Base-by-base conservation (phyloP, 257 asterid species). In the Cruciata laevipes region DNA sequence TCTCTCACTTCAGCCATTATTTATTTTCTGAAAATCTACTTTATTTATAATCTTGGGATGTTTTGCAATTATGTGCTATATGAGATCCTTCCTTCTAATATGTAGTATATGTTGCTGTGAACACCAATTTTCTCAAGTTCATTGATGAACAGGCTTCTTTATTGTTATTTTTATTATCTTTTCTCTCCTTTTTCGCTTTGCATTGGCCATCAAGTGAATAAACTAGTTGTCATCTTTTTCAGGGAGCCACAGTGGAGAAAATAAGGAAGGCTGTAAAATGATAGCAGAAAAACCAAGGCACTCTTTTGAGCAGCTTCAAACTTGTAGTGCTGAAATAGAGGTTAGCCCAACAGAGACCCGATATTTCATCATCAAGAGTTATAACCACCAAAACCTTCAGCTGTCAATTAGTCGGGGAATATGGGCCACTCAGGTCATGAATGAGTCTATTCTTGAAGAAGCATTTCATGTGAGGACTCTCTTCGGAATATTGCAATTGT, bases 371-470 rank as follows among this genome's bases (percentile, higher is more conserved):
- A 92, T 92, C 85, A 92, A 92, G 87, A 89, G 98, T 83, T 82
- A 89, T 89, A 87, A 81, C 82, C 95, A 88, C 77, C 84, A 89
- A 85, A 92, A 92, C 77, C 72, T 92, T 75, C 87, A 89, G 73
- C 64, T 88, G 79, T 92, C 97, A 69, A 68, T 87, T 76, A 79
- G 83, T 78, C 84, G 82, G 80, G 98, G 95, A 69, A 80, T 92
- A 78, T 92, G 98, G 98, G 98, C 98, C 27, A 89, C 98, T 76
- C 98, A 92, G 85, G 89, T 85, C 76, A 86, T 86, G 97, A 89
- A 92, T 85, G 98, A 92, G 88, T 91, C 91, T 73, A 86, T 88
- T 85, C 88, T 92, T 74, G 94, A 92, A 72, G 98, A 89, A 76
- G 98, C 96, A 68, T 92, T 89, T 86, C 86, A 81, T 77, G 98